These are phyloP conservation scores for Fusarium sp. DNA, from an alignment of 2,329 filamentous ascomycete species.

Conservation along the genomic window DNA sequence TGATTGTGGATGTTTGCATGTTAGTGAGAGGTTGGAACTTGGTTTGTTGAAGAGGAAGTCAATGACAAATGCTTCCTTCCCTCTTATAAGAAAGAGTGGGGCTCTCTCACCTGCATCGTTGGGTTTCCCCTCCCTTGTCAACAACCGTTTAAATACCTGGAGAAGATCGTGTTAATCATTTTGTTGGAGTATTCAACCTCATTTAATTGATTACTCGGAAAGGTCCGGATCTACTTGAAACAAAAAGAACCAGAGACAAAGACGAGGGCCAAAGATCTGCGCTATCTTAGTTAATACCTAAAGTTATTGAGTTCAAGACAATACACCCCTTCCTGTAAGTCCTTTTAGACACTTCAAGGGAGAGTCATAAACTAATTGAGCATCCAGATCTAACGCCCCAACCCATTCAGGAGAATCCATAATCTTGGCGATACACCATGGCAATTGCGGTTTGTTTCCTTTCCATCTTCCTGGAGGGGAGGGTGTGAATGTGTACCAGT, in stretches of 20 bases:
- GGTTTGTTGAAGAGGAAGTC: not conserved
- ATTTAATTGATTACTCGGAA: not conserved
- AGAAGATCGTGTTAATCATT: not conserved
- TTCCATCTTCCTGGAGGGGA: not conserved
- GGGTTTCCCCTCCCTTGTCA: constrained; percentile 32
- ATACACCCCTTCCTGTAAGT: constrained; percentile 2
- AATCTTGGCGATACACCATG: constrained; percentile 32
- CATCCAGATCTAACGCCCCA: constrained; percentile 17
- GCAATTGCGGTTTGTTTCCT: constrained; percentile 44
- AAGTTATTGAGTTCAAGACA: constrained; percentile 5
- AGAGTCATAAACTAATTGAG: constrained; percentile 6
- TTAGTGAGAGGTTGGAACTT: not conserved
- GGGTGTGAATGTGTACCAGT: not conserved
- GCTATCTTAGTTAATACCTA: not conserved
- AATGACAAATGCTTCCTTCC: constrained; percentile 34
- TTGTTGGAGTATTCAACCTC: constrained; percentile 5
- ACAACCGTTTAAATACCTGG: not conserved
- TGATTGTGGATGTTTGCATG: not conserved
- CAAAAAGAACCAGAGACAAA: constrained; percentile 1
- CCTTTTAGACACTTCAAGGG: constrained; percentile 17
- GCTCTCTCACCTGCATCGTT: constrained; percentile 35
- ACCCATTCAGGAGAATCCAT: constrained; percentile 4
- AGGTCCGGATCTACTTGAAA: constrained; percentile 2
- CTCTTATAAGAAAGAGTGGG: constrained; percentile 41
- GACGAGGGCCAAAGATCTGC: not conserved